Evolutionary conservation across 2,329 filamentous ascomycete genomes (phyloP), one percentile per base, ranked within the genome.

Genomic region (Byssoonygena ceratinophila): DNA sequence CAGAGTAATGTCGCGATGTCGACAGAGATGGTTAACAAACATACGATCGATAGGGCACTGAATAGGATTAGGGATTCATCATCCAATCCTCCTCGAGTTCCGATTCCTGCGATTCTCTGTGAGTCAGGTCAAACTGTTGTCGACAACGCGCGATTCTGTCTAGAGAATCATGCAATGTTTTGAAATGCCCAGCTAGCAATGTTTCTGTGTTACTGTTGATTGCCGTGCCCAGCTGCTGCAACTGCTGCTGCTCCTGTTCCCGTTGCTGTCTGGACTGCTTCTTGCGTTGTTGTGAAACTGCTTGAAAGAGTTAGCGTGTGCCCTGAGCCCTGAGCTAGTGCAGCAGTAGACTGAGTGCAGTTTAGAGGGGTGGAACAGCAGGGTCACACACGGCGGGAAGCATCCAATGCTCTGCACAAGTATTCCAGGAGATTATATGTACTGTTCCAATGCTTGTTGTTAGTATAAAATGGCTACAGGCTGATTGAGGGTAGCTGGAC

Each of bases 1-100:
- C 61, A 63, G 58, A 63, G 70, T 60, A 60, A 66, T 62, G 54
- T 70, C 67, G 57, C 66, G 67, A 58, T 68, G 66, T 57, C 69
- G 67, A 52, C 60, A 60, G 44, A 67, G 52, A 44, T 70, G 59
- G 54, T 64, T 57, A 57, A 64, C 60, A 67, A 69, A 71, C 69
- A 51, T 51, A 51, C 49, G 49, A 51, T 45, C 49, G 49, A 68
- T 68, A 40, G 32, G 36, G 41, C 40, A 54, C 52, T 39, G 51
- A 31, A 18, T 4, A n/a, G 25, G 39, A 39, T 27, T 44, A 49
- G 32, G 23, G 39, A 31, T 54, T 51, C 51, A 53, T 51, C 9
- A 51, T 51, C 49, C 46, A 41, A 31, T 40, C 1, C 27, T 51
- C 29, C 37, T 27, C 39, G 20, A n/a, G 2, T 39, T 31, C 18